Base-by-base conservation (phyloP, 2,329 filamentous ascomycete species). In the Colletotrichum tamarilloi region DNA sequence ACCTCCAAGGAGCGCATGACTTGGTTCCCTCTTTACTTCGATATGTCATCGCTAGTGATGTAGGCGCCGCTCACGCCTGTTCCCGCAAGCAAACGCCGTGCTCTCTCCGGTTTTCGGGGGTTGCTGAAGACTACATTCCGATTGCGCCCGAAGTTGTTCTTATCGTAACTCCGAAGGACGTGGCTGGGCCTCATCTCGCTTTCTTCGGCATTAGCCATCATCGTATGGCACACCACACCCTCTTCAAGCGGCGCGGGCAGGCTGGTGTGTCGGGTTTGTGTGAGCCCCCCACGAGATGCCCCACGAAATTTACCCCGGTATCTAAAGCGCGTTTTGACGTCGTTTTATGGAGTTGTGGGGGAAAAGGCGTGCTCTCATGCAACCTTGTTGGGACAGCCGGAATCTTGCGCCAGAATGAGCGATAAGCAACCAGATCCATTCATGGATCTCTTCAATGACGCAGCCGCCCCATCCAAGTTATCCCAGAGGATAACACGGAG, bases 321-420 rank as follows among this genome's bases (percentile, higher is more conserved):
- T 65, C 60, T 46, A 42, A 52, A 57, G 67, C 32, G 62, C 68
- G 72, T 62, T 72, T 74, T 72, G 62, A 72, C 72, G 66, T 73
- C 60, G 70, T 74, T 74, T 74, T 74, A 75, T 73, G 73, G 73
- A 62, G 70, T 74, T 75, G 69, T 73, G 69, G 73, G 66, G 73
- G 57, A 42, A 58, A 72, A 58, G 32, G 53, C 57, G 62, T 69
- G 70, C 65, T 42, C 63, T 67, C 62, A 74, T 71, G 62, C 70
- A 70, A 74, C 73, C 70, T 74, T 63, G 66, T 75, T 71, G 49
- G 69, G 30, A 69, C 57, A 68, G 26, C 62, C 32, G 52, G 57
- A 66, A 62, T 30, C 56, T 63, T 63, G 69, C 49, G 49, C 60
- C 65, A 67, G 35, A 59, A 53, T 62, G 56, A 49, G 62, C 49